Evolutionary conservation across 495 filamentous ascomycete genomes (phyloP).

Genomic region (Hyaloscypha hepaticicola): DNA sequence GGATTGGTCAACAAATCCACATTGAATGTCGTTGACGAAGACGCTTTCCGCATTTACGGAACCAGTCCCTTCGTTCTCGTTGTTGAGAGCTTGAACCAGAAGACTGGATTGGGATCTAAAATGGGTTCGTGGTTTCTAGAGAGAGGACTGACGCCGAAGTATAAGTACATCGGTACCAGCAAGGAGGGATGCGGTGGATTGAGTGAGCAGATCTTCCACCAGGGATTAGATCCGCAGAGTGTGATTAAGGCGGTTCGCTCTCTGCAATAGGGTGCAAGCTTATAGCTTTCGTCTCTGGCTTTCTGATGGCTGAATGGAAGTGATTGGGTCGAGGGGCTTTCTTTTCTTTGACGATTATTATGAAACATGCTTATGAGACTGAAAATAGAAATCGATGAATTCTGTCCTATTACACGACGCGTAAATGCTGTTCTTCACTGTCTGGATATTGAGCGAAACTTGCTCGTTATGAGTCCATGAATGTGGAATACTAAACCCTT

Average conservation of each 20-base stretch:
- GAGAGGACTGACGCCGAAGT: conserved; percentile 25
- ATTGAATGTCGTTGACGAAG: conserved; percentile 24
- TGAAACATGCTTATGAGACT: too few relatives aligned
- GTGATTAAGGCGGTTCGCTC: conserved; percentile 22
- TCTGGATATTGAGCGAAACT: too few relatives aligned
- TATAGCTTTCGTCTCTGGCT: background rate
- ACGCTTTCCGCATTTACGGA: conserved; percentile 20
- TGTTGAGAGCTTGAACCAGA: conserved; percentile 24
- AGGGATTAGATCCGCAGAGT: conserved; percentile 24
- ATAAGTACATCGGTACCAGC: conserved; percentile 24
- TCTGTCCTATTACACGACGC: too few relatives aligned
- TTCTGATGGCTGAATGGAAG: background rate
- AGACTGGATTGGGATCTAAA: conserved; percentile 24
- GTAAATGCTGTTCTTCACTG: too few relatives aligned
- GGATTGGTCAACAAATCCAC: conserved; percentile 26
- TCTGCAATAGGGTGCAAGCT: conserved; percentile 14
- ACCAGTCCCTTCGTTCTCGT: conserved; percentile 23
- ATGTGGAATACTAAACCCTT: too few relatives aligned
- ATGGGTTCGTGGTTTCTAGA: conserved; percentile 22
- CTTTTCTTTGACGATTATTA: too few relatives aligned
- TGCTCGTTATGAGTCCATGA: too few relatives aligned
- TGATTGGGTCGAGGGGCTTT: background rate
- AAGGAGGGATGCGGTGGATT: conserved; percentile 29
- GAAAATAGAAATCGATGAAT: too few relatives aligned
- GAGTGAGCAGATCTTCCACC: conserved; percentile 27